Percentiles rank a stretch among this genome's conserved stretches.
These are phyloP conservation scores for Cryptomeria japonica DNA, from an alignment of 75 land plant species.

Conservation along the genomic window DNA sequence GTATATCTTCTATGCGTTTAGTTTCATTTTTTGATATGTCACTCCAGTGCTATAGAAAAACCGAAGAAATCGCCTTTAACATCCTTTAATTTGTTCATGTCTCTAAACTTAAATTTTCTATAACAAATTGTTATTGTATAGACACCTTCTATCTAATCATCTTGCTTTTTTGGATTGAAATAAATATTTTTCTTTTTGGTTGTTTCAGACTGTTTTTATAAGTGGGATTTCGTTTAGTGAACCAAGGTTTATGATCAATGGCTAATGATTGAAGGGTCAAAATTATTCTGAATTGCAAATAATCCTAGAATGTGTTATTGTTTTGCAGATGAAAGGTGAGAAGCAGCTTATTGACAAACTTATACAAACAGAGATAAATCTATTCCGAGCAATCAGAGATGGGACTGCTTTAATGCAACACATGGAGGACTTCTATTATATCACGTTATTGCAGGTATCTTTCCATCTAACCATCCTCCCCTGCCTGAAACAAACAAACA, in stretches of 20 bases:
- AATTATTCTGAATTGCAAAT: neutral
- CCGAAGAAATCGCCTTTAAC: neutral
- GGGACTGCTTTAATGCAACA: constrained; percentile 99
- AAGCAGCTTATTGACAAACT: constrained; percentile 80
- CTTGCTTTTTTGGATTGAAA: neutral
- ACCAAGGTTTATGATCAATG: neutral
- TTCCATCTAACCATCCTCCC: neutral
- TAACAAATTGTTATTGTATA: neutral
- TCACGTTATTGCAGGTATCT: constrained; percentile 79
- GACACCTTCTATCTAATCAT: neutral
- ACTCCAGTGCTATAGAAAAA: neutral
- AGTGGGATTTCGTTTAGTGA: neutral
- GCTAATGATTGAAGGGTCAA: neutral
- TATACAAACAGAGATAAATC: constrained; percentile 89
- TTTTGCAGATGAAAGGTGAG: constrained; percentile 93
- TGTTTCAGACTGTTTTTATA: neutral
- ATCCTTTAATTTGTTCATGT: neutral
- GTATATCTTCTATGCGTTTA: neutral
- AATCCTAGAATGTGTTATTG: neutral
- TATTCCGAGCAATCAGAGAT: constrained; percentile 87
- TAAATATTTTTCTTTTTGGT: neutral
- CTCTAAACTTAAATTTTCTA: neutral
- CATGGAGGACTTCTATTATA: constrained; percentile 98
- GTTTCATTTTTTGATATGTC: neutral
- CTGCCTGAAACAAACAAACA: neutral